Percentiles rank a stretch among this genome's conserved stretches.
Evolutionary conservation across 208 protist species (phyloP).

Genomic region (Borovskyia barvae): DNA sequence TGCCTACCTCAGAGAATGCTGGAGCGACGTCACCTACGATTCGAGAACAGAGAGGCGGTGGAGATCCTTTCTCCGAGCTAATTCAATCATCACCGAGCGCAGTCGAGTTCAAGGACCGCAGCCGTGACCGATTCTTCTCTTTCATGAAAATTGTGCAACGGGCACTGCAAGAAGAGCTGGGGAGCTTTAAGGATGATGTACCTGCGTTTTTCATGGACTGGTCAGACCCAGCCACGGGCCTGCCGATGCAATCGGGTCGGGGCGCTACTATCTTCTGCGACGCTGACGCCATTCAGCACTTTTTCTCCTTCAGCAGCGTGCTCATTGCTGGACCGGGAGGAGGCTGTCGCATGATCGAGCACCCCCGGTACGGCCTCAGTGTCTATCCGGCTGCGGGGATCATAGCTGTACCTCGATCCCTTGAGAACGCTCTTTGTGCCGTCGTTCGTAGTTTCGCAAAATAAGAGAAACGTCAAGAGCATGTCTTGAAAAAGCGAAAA

Average conservation of each 20-base stretch:
- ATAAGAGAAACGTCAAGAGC: too few relatives aligned
- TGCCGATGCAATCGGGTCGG: conserved; percentile 29
- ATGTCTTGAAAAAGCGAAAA: too few relatives aligned
- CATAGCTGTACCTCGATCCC: conserved; percentile 13
- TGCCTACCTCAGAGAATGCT: conserved; percentile 18
- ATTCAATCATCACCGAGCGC: conserved; percentile 29
- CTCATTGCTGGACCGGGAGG: conserved; percentile 38
- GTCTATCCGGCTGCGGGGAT: conserved; percentile 44
- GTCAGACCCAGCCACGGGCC: conserved; percentile 47
- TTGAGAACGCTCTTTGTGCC: conserved; percentile 13
- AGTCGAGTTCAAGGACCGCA: conserved; percentile 45
- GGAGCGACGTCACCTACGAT: neutral
- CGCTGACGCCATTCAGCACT: conserved; percentile 39
- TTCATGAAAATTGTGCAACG: conserved; percentile 27
- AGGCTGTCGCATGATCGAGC: conserved; percentile 53
- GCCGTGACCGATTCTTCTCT: conserved; percentile 39
- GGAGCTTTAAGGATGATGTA: neutral
- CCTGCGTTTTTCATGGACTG: conserved; percentile 40
- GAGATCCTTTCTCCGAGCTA: conserved; percentile 27
- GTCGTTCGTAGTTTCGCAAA: conserved; percentile 8
- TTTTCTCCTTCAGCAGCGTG: conserved; percentile 40
- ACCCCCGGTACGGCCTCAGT: conserved; percentile 39
- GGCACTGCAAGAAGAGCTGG: conserved; percentile 1
- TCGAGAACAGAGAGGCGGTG: conserved; percentile 7
- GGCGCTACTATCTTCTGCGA: conserved; percentile 36